Evolutionary conservation across 2,329 filamentous ascomycete genomes (phyloP).

Genomic region (Hypoxylon sp.): DNA sequence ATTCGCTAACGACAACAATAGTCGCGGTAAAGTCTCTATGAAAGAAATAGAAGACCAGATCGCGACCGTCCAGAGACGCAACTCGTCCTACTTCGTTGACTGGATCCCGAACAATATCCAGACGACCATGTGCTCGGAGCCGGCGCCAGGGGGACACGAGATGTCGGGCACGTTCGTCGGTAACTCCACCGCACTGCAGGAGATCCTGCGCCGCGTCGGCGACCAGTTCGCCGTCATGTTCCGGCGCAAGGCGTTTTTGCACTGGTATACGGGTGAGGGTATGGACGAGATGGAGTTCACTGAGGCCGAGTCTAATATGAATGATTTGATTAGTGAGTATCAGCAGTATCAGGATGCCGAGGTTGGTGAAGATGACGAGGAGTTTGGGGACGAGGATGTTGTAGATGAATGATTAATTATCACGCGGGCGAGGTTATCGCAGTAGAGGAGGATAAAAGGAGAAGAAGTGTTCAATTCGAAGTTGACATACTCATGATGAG

Average conservation of each 20-base stretch:
- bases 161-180: slow-evolving; percentile 99
- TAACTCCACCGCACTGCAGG: slow-evolving; percentile 99
- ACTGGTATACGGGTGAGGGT: slow-evolving; percentile 99
- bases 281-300: slow-evolving; percentile 99
- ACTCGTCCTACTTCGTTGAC: slow-evolving; percentile 99
- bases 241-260: slow-evolving; percentile 99
- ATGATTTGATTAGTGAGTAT: slow-evolving; percentile 99
- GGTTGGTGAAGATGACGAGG: slow-evolving; percentile 96
- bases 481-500: too few species aligned
- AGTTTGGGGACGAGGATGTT: slow-evolving; percentile 84
- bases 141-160: slow-evolving; percentile 90
- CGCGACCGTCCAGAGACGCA: slow-evolving; percentile 99
- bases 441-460: not conserved
- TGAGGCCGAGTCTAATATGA: slow-evolving; percentile 99
- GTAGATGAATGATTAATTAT: not conserved
- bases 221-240: slow-evolving; percentile 99
- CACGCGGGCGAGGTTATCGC: not conserved
- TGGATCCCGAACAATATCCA: slow-evolving; percentile 99
- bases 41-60: slow-evolving; percentile 99
- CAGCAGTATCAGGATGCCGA: slow-evolving; percentile 99
- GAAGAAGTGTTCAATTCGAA: too few species aligned
- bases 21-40: slow-evolving; percentile 99
- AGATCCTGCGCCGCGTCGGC: slow-evolving; percentile 99
- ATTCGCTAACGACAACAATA: slow-evolving; percentile 51
- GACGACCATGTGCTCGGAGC: slow-evolving; percentile 98